A percentile compares a stretch with the other conserved stretches of the same genome.
These are phyloP conservation scores for Tylopilus intermedius DNA, from an alignment of 768 basidiomycete genomes.

Conservation along the genomic window DNA sequence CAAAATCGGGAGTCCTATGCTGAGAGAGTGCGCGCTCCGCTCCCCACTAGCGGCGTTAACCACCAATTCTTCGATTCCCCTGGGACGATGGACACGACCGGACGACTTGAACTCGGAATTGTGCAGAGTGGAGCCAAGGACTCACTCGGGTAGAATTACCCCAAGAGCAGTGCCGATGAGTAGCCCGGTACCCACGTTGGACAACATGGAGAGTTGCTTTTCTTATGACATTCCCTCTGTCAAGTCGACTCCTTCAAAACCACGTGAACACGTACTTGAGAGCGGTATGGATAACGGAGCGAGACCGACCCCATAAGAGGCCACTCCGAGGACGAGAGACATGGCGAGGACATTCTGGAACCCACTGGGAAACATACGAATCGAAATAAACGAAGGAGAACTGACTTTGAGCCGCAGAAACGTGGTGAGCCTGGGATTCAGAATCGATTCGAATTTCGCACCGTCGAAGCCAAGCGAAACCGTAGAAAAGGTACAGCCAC, in stretches of 20 bases:
- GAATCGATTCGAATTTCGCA: no score
- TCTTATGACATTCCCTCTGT: conserved; percentile 34
- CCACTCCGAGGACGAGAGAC: conserved; percentile 55
- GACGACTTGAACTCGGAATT: background rate
- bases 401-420: background rate
- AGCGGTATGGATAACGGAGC: conserved; percentile 71
- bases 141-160: conserved; percentile 91
- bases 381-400: background rate
- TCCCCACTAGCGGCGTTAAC: conserved; percentile 27
- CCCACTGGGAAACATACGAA: conserved; percentile 21
- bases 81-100: conserved; percentile 25
- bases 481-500: no score
- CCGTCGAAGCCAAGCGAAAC: background rate
- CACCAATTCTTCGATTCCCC: conserved; percentile 66
- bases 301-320: conserved; percentile 67
- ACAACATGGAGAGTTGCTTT: conserved; percentile 43
- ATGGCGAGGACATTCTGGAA: conserved; percentile 34
- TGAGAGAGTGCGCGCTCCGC: conserved; percentile 41
- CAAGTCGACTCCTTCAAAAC: background rate
- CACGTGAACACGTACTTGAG: conserved; percentile 44
- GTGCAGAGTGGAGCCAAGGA: conserved; percentile 15
- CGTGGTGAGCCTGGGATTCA: background rate
- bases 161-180: conserved; percentile 87
- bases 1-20: conserved; percentile 60
- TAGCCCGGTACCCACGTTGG: conserved; percentile 72